Evolutionary conservation across 164 flowering plant species (phyloP).

Genomic region (Paratinospora sagittata): DNA sequence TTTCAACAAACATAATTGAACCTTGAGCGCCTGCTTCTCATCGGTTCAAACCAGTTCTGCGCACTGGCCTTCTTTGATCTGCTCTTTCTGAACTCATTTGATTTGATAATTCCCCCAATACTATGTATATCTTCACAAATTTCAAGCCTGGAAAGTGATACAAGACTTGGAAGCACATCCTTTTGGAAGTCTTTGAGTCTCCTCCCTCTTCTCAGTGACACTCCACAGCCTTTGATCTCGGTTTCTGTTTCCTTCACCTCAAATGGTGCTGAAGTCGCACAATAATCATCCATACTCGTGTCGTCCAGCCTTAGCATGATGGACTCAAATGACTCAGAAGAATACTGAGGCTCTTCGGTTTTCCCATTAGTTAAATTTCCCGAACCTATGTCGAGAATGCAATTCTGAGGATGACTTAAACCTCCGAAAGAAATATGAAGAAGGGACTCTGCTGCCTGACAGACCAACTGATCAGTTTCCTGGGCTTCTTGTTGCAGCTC

Average conservation of each 20-base stretch:
- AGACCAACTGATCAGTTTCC: slow-evolving; percentile 28
- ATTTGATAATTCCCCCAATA: slow-evolving; percentile 38
- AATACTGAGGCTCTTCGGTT: slow-evolving; percentile 31
- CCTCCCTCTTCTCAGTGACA: slow-evolving; percentile 53
- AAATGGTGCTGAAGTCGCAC: slow-evolving; percentile 28
- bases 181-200: slow-evolving; percentile 55
- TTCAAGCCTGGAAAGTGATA: slow-evolving; percentile 54
- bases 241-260: slow-evolving; percentile 25
- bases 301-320: slow-evolving; percentile 30
- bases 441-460: slow-evolving; percentile 43
- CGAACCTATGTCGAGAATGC: slow-evolving; percentile 5
- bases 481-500: slow-evolving; percentile 16
- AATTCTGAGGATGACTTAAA: slow-evolving; percentile 15
- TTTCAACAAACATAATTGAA: slow-evolving; percentile 19
- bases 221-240: slow-evolving; percentile 14
- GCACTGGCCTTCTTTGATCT: slow-evolving; percentile 26
- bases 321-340: slow-evolving; percentile 50
- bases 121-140: slow-evolving; percentile 52
- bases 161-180: slow-evolving; percentile 53
- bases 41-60: slow-evolving; percentile 25
- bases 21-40: slow-evolving; percentile 41
- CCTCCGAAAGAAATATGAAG: slow-evolving; percentile 25
- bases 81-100: slow-evolving; percentile 37
- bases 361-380: slow-evolving; percentile 14
- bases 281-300: slow-evolving; percentile 33